A percentile compares a stretch with the other conserved stretches of the same genome.
Conservation (phyloP, 306 rosid genomes). For the Betula pendula region DNA sequence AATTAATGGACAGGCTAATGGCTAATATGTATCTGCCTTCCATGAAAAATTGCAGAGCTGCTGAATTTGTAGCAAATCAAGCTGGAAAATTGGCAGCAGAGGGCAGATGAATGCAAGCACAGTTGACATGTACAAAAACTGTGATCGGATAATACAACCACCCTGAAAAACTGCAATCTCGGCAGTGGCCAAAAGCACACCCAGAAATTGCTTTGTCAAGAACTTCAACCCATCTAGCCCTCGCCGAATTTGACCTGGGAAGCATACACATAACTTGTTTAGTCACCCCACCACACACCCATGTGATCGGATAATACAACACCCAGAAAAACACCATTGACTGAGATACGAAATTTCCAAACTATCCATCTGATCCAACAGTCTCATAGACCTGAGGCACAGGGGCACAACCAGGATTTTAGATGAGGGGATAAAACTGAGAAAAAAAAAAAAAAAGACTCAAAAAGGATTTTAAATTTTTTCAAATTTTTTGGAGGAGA, state of each 20-base stretch:
- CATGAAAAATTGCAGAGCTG: constrained; percentile 69
- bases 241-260: constrained; percentile 62
- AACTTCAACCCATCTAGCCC: constrained; percentile 84
- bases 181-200: constrained; percentile 86
- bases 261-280: constrained; percentile 82
- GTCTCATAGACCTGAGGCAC: constrained; percentile 79
- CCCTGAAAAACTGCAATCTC: constrained; percentile 63
- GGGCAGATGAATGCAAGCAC: constrained; percentile 77
- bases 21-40: constrained; percentile 80
- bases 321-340: constrained; percentile 90
- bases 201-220: constrained; percentile 89
- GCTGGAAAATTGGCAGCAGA: constrained; percentile 67
- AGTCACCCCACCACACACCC: constrained; percentile 98
- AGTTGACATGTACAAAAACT: no score
- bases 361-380: constrained; percentile 77
- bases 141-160: no score
- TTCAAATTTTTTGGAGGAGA: no score
- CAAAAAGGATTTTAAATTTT: no score
- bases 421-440: no score
- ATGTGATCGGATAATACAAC: constrained; percentile 81
- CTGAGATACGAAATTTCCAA: constrained; percentile 88
- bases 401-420: no score
- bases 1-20: constrained; percentile 41
- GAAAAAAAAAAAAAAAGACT: no score
- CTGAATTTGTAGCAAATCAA: no score